Conservation (phyloP, 2,329 filamentous ascomycete genomes). For the Fusarium anguioides region DNA sequence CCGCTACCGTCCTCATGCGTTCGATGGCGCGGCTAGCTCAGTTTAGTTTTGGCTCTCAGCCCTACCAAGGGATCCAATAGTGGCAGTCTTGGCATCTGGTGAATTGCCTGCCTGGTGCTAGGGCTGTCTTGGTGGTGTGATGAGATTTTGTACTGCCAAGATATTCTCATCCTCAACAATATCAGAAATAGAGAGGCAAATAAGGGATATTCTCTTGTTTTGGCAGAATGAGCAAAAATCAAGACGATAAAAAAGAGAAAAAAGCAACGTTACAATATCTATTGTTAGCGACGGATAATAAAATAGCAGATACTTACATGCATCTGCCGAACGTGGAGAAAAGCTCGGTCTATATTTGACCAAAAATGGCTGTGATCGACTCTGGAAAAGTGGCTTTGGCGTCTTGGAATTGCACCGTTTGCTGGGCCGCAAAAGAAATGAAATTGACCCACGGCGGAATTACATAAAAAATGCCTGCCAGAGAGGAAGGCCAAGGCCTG, state of each 20-base stretch:
- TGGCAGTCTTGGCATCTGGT: slow-evolving; percentile 18
- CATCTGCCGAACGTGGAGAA: slow-evolving; percentile 35
- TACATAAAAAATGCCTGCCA: not conserved
- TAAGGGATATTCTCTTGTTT: not conserved
- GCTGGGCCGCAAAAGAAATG: no score
- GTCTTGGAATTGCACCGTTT: no score
- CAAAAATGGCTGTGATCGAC: slow-evolving; percentile 23
- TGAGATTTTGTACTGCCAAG: slow-evolving; percentile 4
- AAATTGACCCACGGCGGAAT: slow-evolving; percentile 5
- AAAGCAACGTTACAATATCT: slow-evolving; percentile 15
- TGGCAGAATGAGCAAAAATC: not conserved
- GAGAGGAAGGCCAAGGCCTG: not conserved
- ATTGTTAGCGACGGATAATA: slow-evolving; percentile 2
- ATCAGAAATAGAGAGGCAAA: not conserved
- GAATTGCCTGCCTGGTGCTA: slow-evolving; percentile 20
- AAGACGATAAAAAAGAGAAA: not conserved
- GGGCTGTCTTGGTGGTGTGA: slow-evolving; percentile 14
- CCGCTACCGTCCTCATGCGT: not conserved
- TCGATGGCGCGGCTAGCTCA: slow-evolving; percentile 3
- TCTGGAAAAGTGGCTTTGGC: no score
- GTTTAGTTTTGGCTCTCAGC: slow-evolving; percentile 14
- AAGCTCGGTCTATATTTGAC: slow-evolving; percentile 14
- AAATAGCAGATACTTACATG: slow-evolving; percentile 15
- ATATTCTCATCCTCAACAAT: not conserved
- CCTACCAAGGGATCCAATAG: slow-evolving; percentile 17